Base-by-base conservation (phyloP, 2,329 filamentous ascomycete genomes). In the Coniochaeta ligniaria region DNA sequence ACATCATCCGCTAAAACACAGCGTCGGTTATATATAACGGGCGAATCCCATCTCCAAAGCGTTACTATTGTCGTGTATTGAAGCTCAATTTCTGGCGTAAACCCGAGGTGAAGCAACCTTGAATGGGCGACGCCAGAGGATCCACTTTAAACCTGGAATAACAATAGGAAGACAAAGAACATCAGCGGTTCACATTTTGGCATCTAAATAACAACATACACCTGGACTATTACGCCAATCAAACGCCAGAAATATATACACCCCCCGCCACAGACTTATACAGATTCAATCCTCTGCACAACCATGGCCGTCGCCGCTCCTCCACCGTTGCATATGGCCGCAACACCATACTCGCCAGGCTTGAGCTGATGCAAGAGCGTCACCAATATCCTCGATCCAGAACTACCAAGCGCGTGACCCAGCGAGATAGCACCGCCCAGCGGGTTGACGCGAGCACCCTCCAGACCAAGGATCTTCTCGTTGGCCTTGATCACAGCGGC, bases 261-360 rank as follows among this genome's bases (percentile, higher is more conserved):
- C 28, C 9, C 5, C 28, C 28, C 28, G 9, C 9, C 28, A 31
- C 3, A 17, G 14, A 28, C 47, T 47, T 31, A 52, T 52, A 83
- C 80, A 57, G 77, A 78, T 65, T 89, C 88, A 66, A 94, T 82
- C 68, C 87, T 87, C 76, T 98, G 93, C 60, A 99, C 91, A 57
- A 98, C 91, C 71, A 98, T 83, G 0, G 93, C 95, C 11, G 91
- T 94, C 1, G 94, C 91, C 16, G 92, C 94, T 62, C 95, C 95
- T 47, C 95, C 95, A 54, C 95, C 95, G 70, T 99, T 99, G 78
- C 95, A 98, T 63, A 99, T 98, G 2, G 93, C 93, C 17, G 93
- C 95, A 65, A 94, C 91, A 59, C 95, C 95, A 72, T 97, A 98
- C 77, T 99, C 91, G 38, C 93, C 93, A 45, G 89, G 86, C 79